phyloP scores from a whole-genome alignment of 1,284 basidiomycete species.

The Pyrrhoderma lamaoense region DNA sequence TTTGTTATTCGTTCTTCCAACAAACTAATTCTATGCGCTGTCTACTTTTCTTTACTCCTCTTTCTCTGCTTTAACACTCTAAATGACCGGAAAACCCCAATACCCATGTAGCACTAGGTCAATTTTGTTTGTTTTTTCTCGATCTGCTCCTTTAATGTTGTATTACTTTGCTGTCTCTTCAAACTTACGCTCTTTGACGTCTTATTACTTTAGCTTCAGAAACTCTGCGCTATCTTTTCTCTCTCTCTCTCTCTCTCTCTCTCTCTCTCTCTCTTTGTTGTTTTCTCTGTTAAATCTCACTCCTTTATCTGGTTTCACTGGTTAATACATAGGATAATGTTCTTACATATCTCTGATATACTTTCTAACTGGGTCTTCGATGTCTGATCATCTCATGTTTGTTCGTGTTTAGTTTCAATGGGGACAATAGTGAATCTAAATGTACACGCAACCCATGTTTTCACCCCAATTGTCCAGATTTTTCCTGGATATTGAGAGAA shows the following conservation, averaged over 20 bases:
- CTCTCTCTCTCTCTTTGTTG: neutral
- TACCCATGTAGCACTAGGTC: conserved; percentile 8
- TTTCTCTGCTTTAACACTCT: neutral
- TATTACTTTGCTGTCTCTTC: neutral
- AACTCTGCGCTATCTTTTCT: neutral
- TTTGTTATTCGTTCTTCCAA: neutral
- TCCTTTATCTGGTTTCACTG: neutral
- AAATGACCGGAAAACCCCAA: neutral
- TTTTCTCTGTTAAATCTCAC: neutral
- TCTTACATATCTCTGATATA: too few species aligned
- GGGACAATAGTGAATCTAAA: too few species aligned
- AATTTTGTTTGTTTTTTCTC: neutral
- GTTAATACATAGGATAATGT: neutral
- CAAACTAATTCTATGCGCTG: neutral
- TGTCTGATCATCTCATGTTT: too few species aligned
- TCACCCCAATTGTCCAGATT: too few species aligned
- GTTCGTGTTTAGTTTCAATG: too few species aligned
- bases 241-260: neutral
- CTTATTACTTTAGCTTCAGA: neutral
- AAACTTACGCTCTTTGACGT: neutral
- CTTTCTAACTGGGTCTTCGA: too few species aligned
- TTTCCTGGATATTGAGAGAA: too few species aligned
- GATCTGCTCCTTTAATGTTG: neutral
- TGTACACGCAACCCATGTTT: too few species aligned
- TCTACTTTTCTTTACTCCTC: neutral